phyloP scores from a whole-genome alignment of 2,329 filamentous ascomycete genomes.

The Pseudogymnoascus sp. region DNA sequence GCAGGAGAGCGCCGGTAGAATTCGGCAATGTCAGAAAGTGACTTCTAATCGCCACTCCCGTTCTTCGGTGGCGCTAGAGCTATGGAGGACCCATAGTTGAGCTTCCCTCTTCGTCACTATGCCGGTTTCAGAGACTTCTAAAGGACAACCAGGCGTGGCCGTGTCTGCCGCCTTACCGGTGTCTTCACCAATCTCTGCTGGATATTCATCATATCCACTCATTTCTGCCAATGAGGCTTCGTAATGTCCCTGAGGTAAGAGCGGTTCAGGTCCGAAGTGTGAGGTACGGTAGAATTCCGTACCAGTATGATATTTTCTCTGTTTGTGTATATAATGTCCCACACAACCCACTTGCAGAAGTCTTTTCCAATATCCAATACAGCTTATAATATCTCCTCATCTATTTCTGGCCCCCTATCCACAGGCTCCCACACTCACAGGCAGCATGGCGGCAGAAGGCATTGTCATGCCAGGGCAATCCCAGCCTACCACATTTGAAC shows the following conservation, averaged over 20 bases:
- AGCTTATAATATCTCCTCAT: neutral
- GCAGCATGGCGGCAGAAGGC: slow-evolving; percentile 6
- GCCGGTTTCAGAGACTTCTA: neutral
- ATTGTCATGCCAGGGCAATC: slow-evolving; percentile 1
- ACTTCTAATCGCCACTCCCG: neutral
- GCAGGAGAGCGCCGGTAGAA: neutral
- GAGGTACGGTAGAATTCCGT: neutral
- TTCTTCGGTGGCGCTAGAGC: slow-evolving; percentile 6
- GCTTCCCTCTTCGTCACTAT: neutral
- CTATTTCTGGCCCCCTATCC: neutral
- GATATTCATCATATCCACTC: neutral
- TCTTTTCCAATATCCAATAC: neutral
- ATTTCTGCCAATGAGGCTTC: neutral
- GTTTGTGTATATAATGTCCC: neutral
- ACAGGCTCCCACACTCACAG: neutral
- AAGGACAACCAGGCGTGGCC: neutral
- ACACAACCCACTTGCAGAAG: neutral
- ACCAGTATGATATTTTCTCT: neutral
- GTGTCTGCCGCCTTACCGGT: neutral
- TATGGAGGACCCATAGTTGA: neutral
- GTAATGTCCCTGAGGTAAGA: neutral
- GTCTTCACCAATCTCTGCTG: neutral
- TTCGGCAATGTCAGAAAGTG: slow-evolving; percentile 4
- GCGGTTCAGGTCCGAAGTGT: neutral
- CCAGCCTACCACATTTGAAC: neutral